Evolutionary conservation across 306 rosid species (phyloP), one percentile per base, ranked within the genome.

Genomic region (Lathyrus aphaca): DNA sequence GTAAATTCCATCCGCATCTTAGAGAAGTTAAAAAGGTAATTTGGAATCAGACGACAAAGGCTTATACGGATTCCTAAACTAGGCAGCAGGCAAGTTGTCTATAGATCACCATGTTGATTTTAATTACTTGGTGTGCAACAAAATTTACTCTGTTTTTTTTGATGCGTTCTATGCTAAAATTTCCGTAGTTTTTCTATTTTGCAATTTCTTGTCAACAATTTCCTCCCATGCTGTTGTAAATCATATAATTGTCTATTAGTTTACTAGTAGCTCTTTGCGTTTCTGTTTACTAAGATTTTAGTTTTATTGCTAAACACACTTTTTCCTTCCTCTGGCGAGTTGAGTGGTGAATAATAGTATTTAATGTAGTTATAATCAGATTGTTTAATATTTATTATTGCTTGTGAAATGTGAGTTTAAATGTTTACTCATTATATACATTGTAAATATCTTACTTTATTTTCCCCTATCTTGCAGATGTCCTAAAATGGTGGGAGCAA

Each of bases 391-490:
- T 30, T 19, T 10, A 51, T 23, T 17, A 49, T 21, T 39, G 27
- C 6, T 21, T 14, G 38, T 62, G 8, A 17, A 44, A 54, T 35
- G 39, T 35, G 39, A 35, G 14, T 61, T 54, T n/a, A 53, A 54
- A 23, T 54, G 40, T 29, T 56, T 11, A 21, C 15, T 15, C 39
- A 2, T 35, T 35, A 35, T 35, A 35, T 35, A 7, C 8, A 5
- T 8, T 15, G 53, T 15, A 1, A 13, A 8, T 51, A n/a, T 32
- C 27, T 59, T 49, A 14, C 18, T n/a, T 43, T 42, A 12, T 60
- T 32, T 18, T 48, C 35, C 5, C 1, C 15, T 25, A 60, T 29
- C 39, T 38, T 75, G 73, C 83, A 82, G 86, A 54, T 45, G 58
- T 61, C 51, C 44, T 71, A 70, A 78, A 61, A 66, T 25, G 61